Conservation (phyloP, 2,329 filamentous ascomycete genomes). For the Metarhizium robertsii region DNA sequence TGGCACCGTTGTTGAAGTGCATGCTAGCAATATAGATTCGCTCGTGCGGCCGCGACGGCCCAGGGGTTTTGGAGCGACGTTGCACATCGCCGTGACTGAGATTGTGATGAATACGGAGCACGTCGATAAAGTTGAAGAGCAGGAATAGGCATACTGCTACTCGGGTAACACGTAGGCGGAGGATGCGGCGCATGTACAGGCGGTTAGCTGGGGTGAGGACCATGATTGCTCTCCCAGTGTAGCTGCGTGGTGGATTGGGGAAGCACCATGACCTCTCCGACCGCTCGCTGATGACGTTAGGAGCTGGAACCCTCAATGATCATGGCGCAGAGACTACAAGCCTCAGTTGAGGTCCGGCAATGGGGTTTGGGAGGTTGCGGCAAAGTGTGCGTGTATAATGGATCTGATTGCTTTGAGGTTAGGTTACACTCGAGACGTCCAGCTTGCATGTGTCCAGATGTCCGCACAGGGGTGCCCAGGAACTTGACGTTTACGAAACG, state of each 20-base stretch:
- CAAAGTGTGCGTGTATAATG: too few species aligned
- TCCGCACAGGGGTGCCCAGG: too few species aligned
- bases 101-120: slow-evolving; percentile 26
- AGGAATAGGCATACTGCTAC: slow-evolving; percentile 24
- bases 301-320: not conserved
- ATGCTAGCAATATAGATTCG: slow-evolving; percentile 59
- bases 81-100: slow-evolving; percentile 19
- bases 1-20: slow-evolving; percentile 56
- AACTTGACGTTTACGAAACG: too few species aligned
- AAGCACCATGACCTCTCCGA: slow-evolving; percentile 1
- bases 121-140: slow-evolving; percentile 29
- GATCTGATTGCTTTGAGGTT: too few species aligned
- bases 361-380: not conserved
- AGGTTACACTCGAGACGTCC: too few species aligned
- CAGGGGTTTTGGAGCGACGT: slow-evolving; percentile 8
- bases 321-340: not conserved
- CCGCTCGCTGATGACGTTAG: not conserved
- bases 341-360: not conserved
- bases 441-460: too few species aligned
- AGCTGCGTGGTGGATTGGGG: not conserved
- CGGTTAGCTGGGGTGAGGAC: slow-evolving; percentile 20
- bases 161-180: slow-evolving; percentile 25
- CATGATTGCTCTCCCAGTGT: slow-evolving; percentile 10
- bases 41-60: slow-evolving; percentile 18
- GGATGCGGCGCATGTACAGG: slow-evolving; percentile 26